phyloP scores from a whole-genome alignment of 164 flowering plant genomes.

The Piper longum region DNA sequence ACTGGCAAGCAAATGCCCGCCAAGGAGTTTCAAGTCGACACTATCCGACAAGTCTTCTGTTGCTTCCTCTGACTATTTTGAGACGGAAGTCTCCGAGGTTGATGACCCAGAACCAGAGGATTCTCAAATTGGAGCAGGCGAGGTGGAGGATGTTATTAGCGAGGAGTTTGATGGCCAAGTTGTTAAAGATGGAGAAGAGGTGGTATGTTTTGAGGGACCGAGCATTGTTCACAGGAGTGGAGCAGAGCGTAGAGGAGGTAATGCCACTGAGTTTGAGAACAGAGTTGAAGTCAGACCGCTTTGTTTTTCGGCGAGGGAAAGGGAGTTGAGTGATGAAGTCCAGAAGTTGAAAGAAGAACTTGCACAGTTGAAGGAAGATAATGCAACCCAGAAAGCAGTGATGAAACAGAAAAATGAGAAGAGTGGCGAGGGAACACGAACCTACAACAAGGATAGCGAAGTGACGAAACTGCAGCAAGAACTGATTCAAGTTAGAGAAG shows the following conservation, averaged over 20 bases:
- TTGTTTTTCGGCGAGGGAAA: constrained; percentile 3
- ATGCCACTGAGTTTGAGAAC: not conserved
- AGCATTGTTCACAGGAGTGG: not conserved
- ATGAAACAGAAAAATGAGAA: not conserved
- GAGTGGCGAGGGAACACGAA: not conserved
- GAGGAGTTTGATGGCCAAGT: not conserved
- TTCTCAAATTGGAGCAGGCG: constrained; percentile 6
- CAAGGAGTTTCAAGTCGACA: constrained; percentile 13
- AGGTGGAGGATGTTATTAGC: constrained; percentile 13
- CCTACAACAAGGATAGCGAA: not conserved
- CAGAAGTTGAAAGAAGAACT: not conserved
- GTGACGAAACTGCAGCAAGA: constrained; percentile 42
- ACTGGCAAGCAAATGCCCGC: constrained; percentile 16
- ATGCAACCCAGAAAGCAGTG: not conserved
- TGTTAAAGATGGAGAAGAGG: not conserved
- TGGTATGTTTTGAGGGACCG: not conserved
- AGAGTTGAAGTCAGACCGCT: not conserved
- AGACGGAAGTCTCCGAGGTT: constrained; percentile 25
- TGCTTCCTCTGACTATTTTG: constrained; percentile 28
- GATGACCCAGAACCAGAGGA: constrained; percentile 25
- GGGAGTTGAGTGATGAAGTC: constrained; percentile 9
- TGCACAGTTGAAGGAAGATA: not conserved
- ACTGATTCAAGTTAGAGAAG: constrained; percentile 37
- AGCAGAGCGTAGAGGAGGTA: not conserved
- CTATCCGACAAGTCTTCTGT: constrained; percentile 13